Evolutionary conservation across 2,329 filamentous ascomycete species (phyloP), one percentile per base, ranked within the genome.

Genomic region (Fusarium humuli): DNA sequence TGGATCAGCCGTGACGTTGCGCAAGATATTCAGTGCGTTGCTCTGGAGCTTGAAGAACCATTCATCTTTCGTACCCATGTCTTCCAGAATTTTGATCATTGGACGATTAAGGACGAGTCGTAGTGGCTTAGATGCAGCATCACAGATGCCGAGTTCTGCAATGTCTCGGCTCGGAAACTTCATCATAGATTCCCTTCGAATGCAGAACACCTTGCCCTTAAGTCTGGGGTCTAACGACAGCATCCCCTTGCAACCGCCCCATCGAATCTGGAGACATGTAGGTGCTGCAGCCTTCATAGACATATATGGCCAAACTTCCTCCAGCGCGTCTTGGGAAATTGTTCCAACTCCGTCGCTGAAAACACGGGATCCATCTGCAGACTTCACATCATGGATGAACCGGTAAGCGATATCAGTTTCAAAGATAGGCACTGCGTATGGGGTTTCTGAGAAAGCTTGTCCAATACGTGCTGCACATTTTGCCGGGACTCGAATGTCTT

Each of bases 331-430:
- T 13, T 71, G 74, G 0, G 93, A 95, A 7, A 96, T 87, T 0
- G 89, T 93, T 0, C 93, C 93, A 2, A 93, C 91, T 2, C 93
- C 93, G 75, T 96, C 93, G 65, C 91, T 94, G 76, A 96, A 97
- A 0, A 90, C 84, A 7, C 89, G 85, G 0, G 79, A 81, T 13
- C 85, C 79, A 32, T 82, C 80, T 1, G 50, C 45, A 3, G 81
- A 86, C 61, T 85, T 81, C 2, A 93, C 81, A 61, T 92, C 89
- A 0, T 76, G 69, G 1, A 90, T 83, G 3, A 64, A 46, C 1
- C 64, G 50, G 8, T 77, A 72, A 2, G 23, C 71, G 55, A 86
- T 83, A 1, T 67, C 65, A 16, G 77, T 71, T 55, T 80, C 79
- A 34, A 78, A 30, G 16, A 91, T 78, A 0, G 83, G 77, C 0